Base-by-base conservation (phyloP, 805 yeast genomes). In the Candida stauntonica region DNA sequence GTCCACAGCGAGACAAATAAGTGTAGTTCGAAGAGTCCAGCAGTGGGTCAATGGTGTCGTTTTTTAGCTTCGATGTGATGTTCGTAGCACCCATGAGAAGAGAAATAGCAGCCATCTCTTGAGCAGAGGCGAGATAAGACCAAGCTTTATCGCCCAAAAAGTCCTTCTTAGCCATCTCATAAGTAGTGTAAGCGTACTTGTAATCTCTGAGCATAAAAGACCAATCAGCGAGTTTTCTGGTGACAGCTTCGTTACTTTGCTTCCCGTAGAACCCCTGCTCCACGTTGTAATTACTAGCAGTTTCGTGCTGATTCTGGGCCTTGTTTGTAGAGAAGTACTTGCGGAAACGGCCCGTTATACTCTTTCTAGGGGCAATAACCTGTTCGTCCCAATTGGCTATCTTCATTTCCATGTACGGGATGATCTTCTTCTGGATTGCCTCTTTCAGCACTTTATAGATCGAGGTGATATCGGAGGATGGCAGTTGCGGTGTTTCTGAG, bases 181-280 rank as follows among this genome's bases (percentile, higher is more conserved):
- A 91, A 1, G 87, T 83, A 1, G 84, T 68, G 53, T 83, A 81
- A 3, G 97, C 93, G 41, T 77, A 79, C 57, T 81, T 80, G 67
- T 83, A 91, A 63, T 93, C 96, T 26, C 88, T 75, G n/a, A 89
- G 62, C 79, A 93, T 86, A 52, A 91, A 78, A 6, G 88, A 79
- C 86, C 95, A 86, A 58, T 93, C 99, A 0, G 95, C 98, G 19
- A 91, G 65, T 54, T 84, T 82, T 35, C 98, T 68, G 19, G 88
- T 69, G 30, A 76, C 69, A 55, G 86, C 83, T 50, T 87, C 96
- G 1, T 80, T 72, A 0, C 87, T 67, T 3, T 73, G 66, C 9
- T 77, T 74, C 30, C 73, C 62, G 54, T 87, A 88, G 48, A 67
- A 76, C 17, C 79, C 81, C 30, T 69, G 76, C 4, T 62, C 64